A percentile compares a stretch with the other conserved stretches of the same genome.
Evolutionary conservation across 345 rosid species (phyloP).

Genomic region (Hypericum androsaemum): DNA sequence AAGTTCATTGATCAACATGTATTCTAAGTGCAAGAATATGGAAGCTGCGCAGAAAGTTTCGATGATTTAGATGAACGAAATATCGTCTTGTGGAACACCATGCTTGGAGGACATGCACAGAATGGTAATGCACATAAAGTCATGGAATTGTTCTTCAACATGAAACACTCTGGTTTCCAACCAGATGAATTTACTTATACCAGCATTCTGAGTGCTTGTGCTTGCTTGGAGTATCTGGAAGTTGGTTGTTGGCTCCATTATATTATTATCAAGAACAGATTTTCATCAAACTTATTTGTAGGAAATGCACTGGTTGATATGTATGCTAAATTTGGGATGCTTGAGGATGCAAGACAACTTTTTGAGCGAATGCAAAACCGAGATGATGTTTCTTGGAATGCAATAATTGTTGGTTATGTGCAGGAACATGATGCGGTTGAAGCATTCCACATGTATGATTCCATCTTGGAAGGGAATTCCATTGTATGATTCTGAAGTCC

Average conservation of each 20-base stretch:
- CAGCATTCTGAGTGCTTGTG: constrained; percentile 76
- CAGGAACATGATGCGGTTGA: constrained; percentile 58
- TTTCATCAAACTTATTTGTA: constrained; percentile 53
- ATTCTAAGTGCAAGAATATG: constrained; percentile 62
- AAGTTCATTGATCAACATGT: constrained; percentile 81
- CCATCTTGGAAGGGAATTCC: constrained; percentile 56
- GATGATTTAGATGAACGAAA: constrained; percentile 58
- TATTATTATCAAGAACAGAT: constrained; percentile 45
- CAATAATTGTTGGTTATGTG: constrained; percentile 80
- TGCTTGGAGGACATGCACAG: constrained; percentile 77
- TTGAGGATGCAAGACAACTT: constrained; percentile 55
- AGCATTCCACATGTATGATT: constrained; percentile 73
- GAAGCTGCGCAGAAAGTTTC: constrained; percentile 62
- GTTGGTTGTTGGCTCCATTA: constrained; percentile 70
- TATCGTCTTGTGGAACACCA: constrained; percentile 74
- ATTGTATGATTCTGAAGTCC: constrained; percentile 46
- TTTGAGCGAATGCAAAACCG: constrained; percentile 48
- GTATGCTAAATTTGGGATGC: constrained; percentile 81
- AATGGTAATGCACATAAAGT: constrained; percentile 52
- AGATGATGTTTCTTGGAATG: constrained; percentile 85
- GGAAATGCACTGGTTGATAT: constrained; percentile 87
- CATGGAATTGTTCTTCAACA: constrained; percentile 43
- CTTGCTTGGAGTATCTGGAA: constrained; percentile 45
- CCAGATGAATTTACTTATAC: constrained; percentile 84
- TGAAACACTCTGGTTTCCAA: constrained; percentile 48